Evolutionary conservation across 352 stramenopile species (phyloP).

Genomic region (Pythium vanterpoolii): DNA sequence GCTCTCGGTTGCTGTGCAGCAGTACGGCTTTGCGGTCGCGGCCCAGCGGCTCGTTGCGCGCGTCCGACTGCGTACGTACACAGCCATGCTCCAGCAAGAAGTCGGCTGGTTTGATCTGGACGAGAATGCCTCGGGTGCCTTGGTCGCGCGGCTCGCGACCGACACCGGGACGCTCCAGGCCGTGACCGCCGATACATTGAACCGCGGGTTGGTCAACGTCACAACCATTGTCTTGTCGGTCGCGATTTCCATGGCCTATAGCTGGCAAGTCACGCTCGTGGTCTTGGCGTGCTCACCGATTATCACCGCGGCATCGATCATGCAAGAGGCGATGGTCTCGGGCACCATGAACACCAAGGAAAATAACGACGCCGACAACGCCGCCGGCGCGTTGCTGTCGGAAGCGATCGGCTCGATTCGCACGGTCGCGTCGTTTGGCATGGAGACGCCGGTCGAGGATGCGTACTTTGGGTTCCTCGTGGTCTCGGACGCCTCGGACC

Average conservation of each 20-base stretch:
- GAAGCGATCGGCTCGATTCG: slow-evolving; percentile 35
- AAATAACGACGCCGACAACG: slow-evolving; percentile 27
- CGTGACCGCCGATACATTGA: slow-evolving; percentile 35
- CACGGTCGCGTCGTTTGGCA: slow-evolving; percentile 38
- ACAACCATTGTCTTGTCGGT: slow-evolving; percentile 28
- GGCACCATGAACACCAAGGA: slow-evolving; percentile 21
- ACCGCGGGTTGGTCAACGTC: slow-evolving; percentile 29
- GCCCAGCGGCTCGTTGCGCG: slow-evolving; percentile 35
- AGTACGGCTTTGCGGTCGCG: slow-evolving; percentile 39
- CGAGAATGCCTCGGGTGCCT: slow-evolving; percentile 49
- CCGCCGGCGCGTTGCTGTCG: slow-evolving; percentile 23
- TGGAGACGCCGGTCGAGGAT: slow-evolving; percentile 24
- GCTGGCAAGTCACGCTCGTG: slow-evolving; percentile 42
- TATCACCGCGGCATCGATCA: background rate
- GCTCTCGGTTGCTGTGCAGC: slow-evolving; percentile 23
- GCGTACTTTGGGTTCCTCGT: slow-evolving; percentile 25
- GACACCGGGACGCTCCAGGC: slow-evolving; percentile 56
- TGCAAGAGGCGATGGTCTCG: slow-evolving; percentile 25
- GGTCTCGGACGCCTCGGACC: slow-evolving; percentile 21
- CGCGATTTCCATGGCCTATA: slow-evolving; percentile 32
- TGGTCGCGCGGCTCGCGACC: slow-evolving; percentile 48
- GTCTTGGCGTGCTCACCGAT: slow-evolving; percentile 31
- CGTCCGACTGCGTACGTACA: slow-evolving; percentile 29
- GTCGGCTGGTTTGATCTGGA: slow-evolving; percentile 65
- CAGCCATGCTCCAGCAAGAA: slow-evolving; percentile 55